phyloP scores from a whole-genome alignment of 106 monocot genomes.

The Dioscorea alata region DNA sequence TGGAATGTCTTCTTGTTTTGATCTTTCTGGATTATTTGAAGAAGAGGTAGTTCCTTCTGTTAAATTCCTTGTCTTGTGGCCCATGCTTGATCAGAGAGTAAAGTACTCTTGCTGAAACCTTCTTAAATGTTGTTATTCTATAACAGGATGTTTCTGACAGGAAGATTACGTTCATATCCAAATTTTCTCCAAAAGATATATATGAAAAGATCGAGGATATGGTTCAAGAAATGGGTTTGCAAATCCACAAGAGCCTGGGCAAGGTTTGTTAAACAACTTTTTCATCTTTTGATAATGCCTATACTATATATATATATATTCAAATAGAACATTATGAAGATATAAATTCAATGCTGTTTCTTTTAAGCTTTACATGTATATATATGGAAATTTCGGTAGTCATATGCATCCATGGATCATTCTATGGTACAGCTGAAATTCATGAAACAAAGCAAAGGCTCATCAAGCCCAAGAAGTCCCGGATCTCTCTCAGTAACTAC shows the following conservation, averaged over 20 bases:
- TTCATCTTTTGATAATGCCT: neutral
- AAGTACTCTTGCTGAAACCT: neutral
- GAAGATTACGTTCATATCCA: slow-evolving; percentile 84
- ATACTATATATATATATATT: too few relatives aligned
- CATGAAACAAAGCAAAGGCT: slow-evolving; percentile 38
- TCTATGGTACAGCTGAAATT: slow-evolving; percentile 60
- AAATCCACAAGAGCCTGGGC: slow-evolving; percentile 47
- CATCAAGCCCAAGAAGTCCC: slow-evolving; percentile 26
- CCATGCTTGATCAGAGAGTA: too few relatives aligned
- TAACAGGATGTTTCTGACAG: slow-evolving; percentile 74
- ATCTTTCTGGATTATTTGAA: slow-evolving; percentile 96
- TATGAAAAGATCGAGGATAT: slow-evolving; percentile 68
- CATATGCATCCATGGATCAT: too few relatives aligned
- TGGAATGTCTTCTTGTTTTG: slow-evolving; percentile 87
- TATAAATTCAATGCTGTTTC: neutral
- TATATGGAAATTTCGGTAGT: too few relatives aligned
- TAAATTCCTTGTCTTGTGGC: neutral
- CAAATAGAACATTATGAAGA: too few relatives aligned
- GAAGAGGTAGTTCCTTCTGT: slow-evolving; percentile 48
- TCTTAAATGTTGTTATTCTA: neutral
- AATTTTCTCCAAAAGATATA: slow-evolving; percentile 50
- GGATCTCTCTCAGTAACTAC: slow-evolving; percentile 56
- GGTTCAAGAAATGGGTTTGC: slow-evolving; percentile 65
- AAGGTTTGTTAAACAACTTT: slow-evolving; percentile 35
- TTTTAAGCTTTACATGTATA: neutral